Evolutionary conservation across 2,329 filamentous ascomycete species (phyloP), one percentile per base, ranked within the genome.

Genomic region (Epichloe coenophiala): DNA sequence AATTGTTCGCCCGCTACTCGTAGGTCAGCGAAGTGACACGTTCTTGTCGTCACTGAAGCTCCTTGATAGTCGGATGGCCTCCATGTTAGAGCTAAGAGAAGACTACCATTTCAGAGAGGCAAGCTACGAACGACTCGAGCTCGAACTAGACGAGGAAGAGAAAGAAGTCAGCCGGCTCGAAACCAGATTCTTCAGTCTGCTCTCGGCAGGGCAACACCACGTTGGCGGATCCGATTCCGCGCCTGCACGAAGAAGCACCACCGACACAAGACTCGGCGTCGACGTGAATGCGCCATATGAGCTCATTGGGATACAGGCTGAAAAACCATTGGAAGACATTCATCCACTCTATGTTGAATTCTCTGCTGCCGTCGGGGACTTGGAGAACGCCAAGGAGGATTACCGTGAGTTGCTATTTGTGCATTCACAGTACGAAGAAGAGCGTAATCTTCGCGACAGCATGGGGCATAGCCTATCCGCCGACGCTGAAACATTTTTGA

Each of bases 281-380:
- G 41, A 48, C 17, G 49, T 51, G 33, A 58, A 61, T 23, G 52
- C 65, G 36, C 68, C 68, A 4, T 53, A 60, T 13, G 60, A 65
- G 38, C 55, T 71, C 3, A 58, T 58, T 45, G 68, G 68, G 2
- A 71, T 71, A 7, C 62, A 62, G 3, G 58, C 58, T 0, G 56
- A 65, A 23, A 63, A 64, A 1, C 60, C 65, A 4, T 54, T 59
- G 1, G 68, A 71, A 49, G 69, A 71, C 39, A 58, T 70, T 1
- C 74, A 78, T 53, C 75, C 75, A 2, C 60, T 73, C 3, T 77
- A 75, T 55, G 56, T 63, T 12, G 61, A 68, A 17, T 63, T 78
- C 5, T 65, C 71, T 15, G 64, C 67, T 12, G 65, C 67, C 1
- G 65, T 73, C 8, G 69, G 66, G 1, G 70, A 76, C n/a, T 61